Base-by-base conservation (phyloP, 202 grass and related monocot species). In the Schoenoplectus triqueter region DNA sequence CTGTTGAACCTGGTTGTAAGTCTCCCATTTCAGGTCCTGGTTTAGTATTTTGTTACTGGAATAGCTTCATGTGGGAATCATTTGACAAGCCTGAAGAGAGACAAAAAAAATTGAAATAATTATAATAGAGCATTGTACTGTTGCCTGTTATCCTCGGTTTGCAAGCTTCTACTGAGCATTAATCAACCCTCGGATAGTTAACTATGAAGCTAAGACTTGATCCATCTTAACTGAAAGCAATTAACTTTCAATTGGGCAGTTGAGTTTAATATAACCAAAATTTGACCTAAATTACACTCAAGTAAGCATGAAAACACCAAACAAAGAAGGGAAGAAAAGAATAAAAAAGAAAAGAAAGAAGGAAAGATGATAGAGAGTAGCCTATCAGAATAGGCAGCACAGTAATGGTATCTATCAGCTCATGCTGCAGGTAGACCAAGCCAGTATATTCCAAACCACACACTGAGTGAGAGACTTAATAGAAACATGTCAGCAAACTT, bases 21-120 rank as follows among this genome's bases (percentile, higher is more conserved):
- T 81, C 78, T 2, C 64, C 60, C 80, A 82, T 82, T 51, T 65
- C 78, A 8, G 45, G 18, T 40, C 10, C 51, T 13, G 52, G 49
- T 65, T 64, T 11, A 7, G 7, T 45, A 64, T 46, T 61, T 61
- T 65, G 44, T 81, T 48, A 76, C 19, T 76, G 72, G 59, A 46
- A 7, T 19, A 63, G 56, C n/a, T 61, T 65, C 61, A 64, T 61
- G 39, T 81, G 78, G 62, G 77, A 41, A 42, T 80, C 6, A 9
- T 6, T 45, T 21, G 59, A 63, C 8, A 64, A 81, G 3, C 78
- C 78, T 81, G 62, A 2, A 47, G 6, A 81, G 44, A 63, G 59
- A 48, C 3, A 62, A 68, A 68, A 41, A 52, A 21, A n/a, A 10
- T 6, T 80, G 1, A 79, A 79, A 41, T 1, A 22, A 22, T 78